Base-by-base conservation (phyloP, 257 asterid genomes). In the Fraxinus americana region DNA sequence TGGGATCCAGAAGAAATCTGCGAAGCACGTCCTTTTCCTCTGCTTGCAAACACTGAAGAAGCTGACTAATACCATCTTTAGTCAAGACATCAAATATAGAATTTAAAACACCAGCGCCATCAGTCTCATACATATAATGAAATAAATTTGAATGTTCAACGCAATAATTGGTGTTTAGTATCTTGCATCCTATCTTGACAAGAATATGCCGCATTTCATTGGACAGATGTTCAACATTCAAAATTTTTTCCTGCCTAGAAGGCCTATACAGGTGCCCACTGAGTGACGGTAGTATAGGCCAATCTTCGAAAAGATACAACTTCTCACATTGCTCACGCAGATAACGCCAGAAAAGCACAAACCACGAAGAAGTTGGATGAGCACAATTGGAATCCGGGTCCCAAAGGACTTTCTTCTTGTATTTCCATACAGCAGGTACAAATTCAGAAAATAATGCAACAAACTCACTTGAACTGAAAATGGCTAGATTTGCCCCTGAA, bases 201-300 rank as follows among this genome's bases (percentile, higher is more conserved):
- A 94, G 95, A 83, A 94, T 67, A 54, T 74, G 80, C 78, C 79
- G 91, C 90, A 94, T 85, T 85, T 85, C 87, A 79, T 88, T 89
- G 23, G 97, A 87, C 84, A 92, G 82, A n/a, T 85, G 85, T 74
- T 84, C 90, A 29, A 76, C 75, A 77, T 86, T 89, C 85, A 94
- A 85, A 83, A 94, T 74, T 78, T 90, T 94, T 75, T 83, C 80
- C 77, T 88, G 87, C 87, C 82, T 85, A 13, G 89, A 87, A 52
- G 92, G 99, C 81, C 89, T 86, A 82, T 86, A 89, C 83, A 94
- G 71, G 82, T 92, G 92, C 74, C 98, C 97, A 48, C 90, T 84
- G 70, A 78, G 82, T 25, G 95, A 89, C 75, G 99, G 99, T 67
- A 94, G 82, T 81, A 94, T 92, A 74, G 99, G 99, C 99, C 99